Base-by-base conservation (phyloP, 73 alveolate species). In the Diophrys appendiculata region DNA sequence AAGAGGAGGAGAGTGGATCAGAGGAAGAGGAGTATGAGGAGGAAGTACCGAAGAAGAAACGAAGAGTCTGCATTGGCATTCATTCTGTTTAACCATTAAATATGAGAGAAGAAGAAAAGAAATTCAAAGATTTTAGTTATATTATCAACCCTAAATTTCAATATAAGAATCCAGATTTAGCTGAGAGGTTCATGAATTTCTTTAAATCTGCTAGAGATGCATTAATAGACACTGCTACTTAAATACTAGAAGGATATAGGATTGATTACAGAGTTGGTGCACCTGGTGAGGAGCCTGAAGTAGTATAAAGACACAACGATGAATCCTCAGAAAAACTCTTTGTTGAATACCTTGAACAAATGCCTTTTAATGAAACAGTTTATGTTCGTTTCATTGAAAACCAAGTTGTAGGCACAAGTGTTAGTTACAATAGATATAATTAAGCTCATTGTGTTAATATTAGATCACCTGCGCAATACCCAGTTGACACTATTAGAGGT, bases 391-490 rank as follows among this genome's bases (percentile, higher is more conserved):
- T 86, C 69, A 28, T 32, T 3, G 80, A 72, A 65, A 69, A 78
- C 54, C 54, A 77, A 53, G 77, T 86, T 2, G 93, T 89, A 0
- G 85, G 86, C 3, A 86, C 93, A 2, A 65, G 84, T 72, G 86
- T 78, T 0, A 76, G 77, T 52, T 82, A 81, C 60, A 83, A 86
- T 73, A 80, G 86, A 8, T 79, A 80, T 55, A 30, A 82, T 5
- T 83, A 81, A 13, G 69, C 65, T 65, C 65, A 76, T 33, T 65
- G 72, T 68, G 81, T 86, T 23, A 89, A 82, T 52, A 84, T 89
- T 32, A 82, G 92, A 13, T 68, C 84, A n/a, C 95, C 95, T 1
- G 73, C 72, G 28, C 88, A 83, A 73, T 89, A 89, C 76, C 52
- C 93, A 73, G 86, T 69, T 64, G 92, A 84, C 8, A 77, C 88